These are phyloP conservation scores for Coemansia sp. DNA, from an alignment of 192 early-diverging fungal species.

Conservation along the genomic window DNA sequence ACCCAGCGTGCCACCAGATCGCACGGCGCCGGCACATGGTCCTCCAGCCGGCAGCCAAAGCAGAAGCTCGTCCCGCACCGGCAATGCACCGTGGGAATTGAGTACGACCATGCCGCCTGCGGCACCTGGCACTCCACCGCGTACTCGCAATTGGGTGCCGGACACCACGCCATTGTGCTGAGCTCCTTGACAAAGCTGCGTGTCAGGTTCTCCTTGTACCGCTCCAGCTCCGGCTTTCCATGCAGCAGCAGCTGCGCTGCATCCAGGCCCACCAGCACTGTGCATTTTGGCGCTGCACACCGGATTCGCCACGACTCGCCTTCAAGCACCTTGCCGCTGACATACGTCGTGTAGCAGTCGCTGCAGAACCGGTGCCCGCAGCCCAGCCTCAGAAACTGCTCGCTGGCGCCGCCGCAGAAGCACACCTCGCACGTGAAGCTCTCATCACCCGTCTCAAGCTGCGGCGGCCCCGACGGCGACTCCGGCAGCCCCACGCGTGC, in stretches of 20 bases:
- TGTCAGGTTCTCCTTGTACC: conserved; percentile 66
- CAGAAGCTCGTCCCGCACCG: conserved; percentile 79
- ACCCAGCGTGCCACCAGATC: conserved; percentile 79
- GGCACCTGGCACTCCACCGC: conserved; percentile 88
- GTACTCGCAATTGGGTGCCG: conserved; percentile 92
- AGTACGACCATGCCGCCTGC: conserved; percentile 58
- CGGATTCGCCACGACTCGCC: conserved; percentile 86
- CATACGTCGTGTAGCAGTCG: conserved; percentile 82
- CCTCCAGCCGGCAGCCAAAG: conserved; percentile 82
- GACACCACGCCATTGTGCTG: conserved; percentile 84
- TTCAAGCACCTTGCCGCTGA: conserved; percentile 79
- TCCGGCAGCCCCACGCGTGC: conserved; percentile 27
- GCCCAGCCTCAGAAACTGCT: conserved; percentile 61
- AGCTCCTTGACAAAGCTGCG: conserved; percentile 92
- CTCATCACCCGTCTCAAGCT: conserved; percentile 23
- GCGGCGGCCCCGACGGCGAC: conserved; percentile 8
- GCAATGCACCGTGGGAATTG: conserved; percentile 89
- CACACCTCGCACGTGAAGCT: conserved; percentile 89
- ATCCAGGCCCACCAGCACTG: conserved; percentile 76
- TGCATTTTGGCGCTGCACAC: conserved; percentile 77
- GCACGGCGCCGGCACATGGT: conserved; percentile 90
- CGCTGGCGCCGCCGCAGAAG: conserved; percentile 57
- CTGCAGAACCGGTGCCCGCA: conserved; percentile 90
- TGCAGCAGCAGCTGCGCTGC: conserved; percentile 71
- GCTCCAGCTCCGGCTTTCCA: conserved; percentile 46